phyloP scores from a whole-genome alignment of 78 protist genomes.

The Creolimax fragrantissima region DNA sequence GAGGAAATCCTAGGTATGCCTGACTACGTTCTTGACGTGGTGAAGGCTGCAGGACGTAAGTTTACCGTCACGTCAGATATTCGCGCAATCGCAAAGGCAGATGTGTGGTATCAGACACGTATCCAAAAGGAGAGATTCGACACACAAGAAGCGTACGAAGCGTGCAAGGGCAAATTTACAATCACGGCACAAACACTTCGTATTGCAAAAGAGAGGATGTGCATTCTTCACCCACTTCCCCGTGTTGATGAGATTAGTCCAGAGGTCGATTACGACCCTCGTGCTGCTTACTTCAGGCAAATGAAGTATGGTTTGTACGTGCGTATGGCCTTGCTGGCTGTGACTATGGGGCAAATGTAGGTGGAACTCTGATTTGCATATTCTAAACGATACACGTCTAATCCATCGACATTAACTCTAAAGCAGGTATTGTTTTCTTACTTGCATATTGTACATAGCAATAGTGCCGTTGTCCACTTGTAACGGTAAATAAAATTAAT shows the following conservation, averaged over 20 bases:
- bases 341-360: neutral
- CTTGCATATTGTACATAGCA: too few relatives aligned
- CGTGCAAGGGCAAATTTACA: constrained; percentile 12
- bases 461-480: too few relatives aligned
- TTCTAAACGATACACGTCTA: too few relatives aligned
- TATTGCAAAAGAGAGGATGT: constrained; percentile 52
- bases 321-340: constrained; percentile 82
- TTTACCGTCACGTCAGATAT: neutral
- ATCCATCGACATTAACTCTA: too few relatives aligned
- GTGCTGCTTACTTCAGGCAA: constrained; percentile 85
- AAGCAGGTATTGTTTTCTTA: too few relatives aligned
- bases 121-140: constrained; percentile 79
- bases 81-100: constrained; percentile 22
- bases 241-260: constrained; percentile 75
- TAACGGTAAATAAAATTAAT: too few relatives aligned
- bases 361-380: too few relatives aligned
- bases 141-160: constrained; percentile 38
- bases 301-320: constrained; percentile 83
- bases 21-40: constrained; percentile 8
- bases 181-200: constrained; percentile 56
- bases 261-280: constrained; percentile 74
- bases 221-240: constrained; percentile 90
- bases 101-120: constrained; percentile 80
- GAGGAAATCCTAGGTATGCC: constrained; percentile 15
- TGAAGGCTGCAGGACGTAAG: neutral